Evolutionary conservation across 495 filamentous ascomycete species (phyloP).

Genomic region (Penicillium atrosanguineum): DNA sequence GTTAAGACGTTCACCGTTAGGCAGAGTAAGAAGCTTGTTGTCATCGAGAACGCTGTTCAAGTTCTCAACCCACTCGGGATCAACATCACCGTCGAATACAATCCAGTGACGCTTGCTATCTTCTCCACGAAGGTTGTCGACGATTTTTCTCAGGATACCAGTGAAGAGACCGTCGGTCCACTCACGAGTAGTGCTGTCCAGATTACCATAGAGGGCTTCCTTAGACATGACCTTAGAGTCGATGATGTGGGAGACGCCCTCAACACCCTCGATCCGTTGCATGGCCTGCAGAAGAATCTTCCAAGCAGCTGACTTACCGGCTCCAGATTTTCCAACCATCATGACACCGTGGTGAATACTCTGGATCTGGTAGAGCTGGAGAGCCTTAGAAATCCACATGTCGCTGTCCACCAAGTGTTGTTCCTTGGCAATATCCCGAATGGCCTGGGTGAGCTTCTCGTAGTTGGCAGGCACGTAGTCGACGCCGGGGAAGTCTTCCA

Average conservation of each 20-base stretch:
- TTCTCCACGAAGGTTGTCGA: constrained; percentile 97
- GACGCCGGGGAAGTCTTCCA: constrained; percentile 85
- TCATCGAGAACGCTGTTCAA: constrained; percentile 98
- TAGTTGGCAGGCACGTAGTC: constrained; percentile 88
- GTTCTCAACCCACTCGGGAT: constrained; percentile 99
- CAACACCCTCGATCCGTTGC: constrained; percentile 83
- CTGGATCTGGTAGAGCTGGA: constrained; percentile 97
- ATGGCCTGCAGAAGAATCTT: constrained; percentile 90
- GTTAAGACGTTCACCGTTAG: constrained; percentile 95
- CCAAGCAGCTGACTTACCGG: constrained; percentile 95
- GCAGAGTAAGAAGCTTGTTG: constrained; percentile 94
- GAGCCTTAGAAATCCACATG: constrained; percentile 92
- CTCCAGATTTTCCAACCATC: constrained; percentile 97
- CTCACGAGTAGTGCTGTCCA: constrained; percentile 94
- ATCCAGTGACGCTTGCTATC: constrained; percentile 98
- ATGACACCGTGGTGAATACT: constrained; percentile 98
- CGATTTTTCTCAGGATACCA: constrained; percentile 94
- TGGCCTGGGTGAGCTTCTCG: constrained; percentile 72
- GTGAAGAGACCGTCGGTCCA: constrained; percentile 99
- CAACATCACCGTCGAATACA: constrained; percentile 97
- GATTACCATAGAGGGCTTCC: constrained; percentile 88
- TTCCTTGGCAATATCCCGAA: constrained; percentile 76
- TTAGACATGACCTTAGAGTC: constrained; percentile 99
- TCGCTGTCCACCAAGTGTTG: constrained; percentile 84
- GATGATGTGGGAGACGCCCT: constrained; percentile 95